Evolutionary conservation across 768 basidiomycete genomes (phyloP), one percentile per base, ranked within the genome.

Genomic region (Lactarius quietus): DNA sequence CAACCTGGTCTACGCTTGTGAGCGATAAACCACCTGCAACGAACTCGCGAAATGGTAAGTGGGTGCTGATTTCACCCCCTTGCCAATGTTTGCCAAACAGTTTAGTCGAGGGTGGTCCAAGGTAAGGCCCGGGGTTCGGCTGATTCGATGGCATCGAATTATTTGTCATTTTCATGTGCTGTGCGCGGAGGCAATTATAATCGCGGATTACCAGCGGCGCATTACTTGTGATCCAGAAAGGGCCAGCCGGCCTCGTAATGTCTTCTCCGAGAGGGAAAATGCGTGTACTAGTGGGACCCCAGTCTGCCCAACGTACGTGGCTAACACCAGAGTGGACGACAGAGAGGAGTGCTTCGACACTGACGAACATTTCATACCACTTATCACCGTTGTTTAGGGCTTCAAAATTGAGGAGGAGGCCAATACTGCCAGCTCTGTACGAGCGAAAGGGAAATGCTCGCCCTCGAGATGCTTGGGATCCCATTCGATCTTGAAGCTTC

Each of bases 151-250:
- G n/a, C 18, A 4, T 23, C 3, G 15, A 26, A 20, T 4, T 7
- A 9, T 26, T 48, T 48, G 23, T 26, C 48, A 3, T 51, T 26
- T 51, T 51, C 3, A 41, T n/a, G 6, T 35, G 51, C 23, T 38
- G 60, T 18, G 60, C 26, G 3, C 64, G 64, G 17, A 61, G 55
- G 4, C 4, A 7, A 0, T 61, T 59, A 41, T 65, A 61, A n/a
- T 65, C 64, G 36, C 64, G 59, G 31, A 65, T 29, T 29, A 56
- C 54, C 41, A 65, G 8, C 20, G 64, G 64, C 12, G 59, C 55
- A 28, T 28, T 29, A 18, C 29, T 43, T 35, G 39, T 51, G 38
- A 61, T 61, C 64, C 59, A 65, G 23, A 61, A 57, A 15, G 64
- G 51, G 14, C 64, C 64, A 51, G 60, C 60, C 20, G 64, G 55